Conservation (phyloP, 176 grass and related monocot species). For the Triticum monococcum region DNA sequence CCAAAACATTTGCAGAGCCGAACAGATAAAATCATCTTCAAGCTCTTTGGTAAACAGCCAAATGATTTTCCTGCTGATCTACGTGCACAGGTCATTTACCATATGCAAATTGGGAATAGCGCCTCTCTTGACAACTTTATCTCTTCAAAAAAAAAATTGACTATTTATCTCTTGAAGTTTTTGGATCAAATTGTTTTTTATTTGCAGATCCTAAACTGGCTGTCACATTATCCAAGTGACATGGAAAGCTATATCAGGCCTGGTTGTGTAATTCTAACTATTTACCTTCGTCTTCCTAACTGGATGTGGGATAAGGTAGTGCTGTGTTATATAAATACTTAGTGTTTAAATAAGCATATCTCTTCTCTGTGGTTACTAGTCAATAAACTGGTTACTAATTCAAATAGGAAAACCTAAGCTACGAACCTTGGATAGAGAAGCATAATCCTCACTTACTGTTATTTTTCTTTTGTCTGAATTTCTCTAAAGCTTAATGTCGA, state of each 20-base stretch:
- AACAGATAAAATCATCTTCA: constrained; percentile 91
- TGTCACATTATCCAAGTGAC: constrained; percentile 77
- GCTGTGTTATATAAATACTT: background rate
- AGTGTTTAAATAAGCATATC: background rate
- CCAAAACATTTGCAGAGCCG: constrained; percentile 53
- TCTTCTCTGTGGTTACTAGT: background rate
- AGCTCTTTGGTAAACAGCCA: constrained; percentile 89
- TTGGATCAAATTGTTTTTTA: constrained; percentile 6
- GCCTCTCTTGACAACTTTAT: constrained; percentile 21
- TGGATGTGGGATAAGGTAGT: constrained; percentile 77
- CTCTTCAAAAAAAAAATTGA: background rate
- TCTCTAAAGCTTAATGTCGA: constrained; percentile 52
- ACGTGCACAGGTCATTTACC: constrained; percentile 63
- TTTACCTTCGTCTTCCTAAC: constrained; percentile 73
- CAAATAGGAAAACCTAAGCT: constrained; percentile 14
- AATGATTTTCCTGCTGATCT: constrained; percentile 80
- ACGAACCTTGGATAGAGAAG: background rate
- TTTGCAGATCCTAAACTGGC: constrained; percentile 69
- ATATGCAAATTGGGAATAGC: constrained; percentile 35
- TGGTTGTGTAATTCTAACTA: constrained; percentile 84
- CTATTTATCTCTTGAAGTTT: constrained; percentile 8
- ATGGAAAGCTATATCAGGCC: constrained; percentile 97
- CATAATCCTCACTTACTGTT: constrained; percentile 8
- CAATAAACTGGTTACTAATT: constrained; percentile 1
- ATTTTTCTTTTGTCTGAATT: constrained; percentile 25